Evolutionary conservation across 768 basidiomycete genomes (phyloP).

Genomic region (Nidularia pulvinata): DNA sequence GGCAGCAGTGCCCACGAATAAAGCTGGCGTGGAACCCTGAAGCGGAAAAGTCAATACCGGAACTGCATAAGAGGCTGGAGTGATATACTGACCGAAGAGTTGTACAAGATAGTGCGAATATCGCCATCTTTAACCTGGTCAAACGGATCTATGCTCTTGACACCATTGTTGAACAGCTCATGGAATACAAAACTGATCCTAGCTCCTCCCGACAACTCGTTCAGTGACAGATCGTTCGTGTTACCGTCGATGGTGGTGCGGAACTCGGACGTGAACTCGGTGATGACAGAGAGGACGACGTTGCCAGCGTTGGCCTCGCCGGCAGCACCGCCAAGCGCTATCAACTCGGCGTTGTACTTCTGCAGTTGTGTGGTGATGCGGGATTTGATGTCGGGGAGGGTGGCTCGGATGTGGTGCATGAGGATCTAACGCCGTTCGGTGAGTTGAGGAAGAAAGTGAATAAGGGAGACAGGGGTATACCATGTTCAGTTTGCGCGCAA

Average conservation of each 20-base stretch:
- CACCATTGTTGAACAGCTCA: conserved; percentile 95
- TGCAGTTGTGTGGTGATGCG: conserved; percentile 90
- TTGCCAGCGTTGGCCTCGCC: conserved; percentile 88
- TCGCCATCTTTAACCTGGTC: conserved; percentile 99
- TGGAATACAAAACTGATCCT: conserved; percentile 99
- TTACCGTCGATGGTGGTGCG: conserved; percentile 96
- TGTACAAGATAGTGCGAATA: conserved; percentile 94
- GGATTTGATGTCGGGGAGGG: conserved; percentile 98
- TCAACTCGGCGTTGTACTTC: conserved; percentile 86
- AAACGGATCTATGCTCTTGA: conserved; percentile 96
- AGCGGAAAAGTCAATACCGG: neutral
- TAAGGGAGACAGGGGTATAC: conserved; percentile 36
- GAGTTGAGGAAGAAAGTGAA: conserved; percentile 2
- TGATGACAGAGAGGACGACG: conserved; percentile 95
- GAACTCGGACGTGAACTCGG: conserved; percentile 98
- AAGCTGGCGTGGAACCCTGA: conserved; percentile 92
- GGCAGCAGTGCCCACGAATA: conserved; percentile 96
- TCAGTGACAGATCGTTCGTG: conserved; percentile 92
- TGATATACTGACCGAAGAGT: conserved; percentile 80
- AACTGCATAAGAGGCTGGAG: neutral
- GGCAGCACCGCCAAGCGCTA: conserved; percentile 81
- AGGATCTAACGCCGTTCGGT: conserved; percentile 63
- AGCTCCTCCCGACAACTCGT: conserved; percentile 98
- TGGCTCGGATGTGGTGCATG: conserved; percentile 98
- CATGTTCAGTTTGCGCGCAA: conserved; percentile 94